These are phyloP conservation scores for Saccharomycopsis schoenii DNA, from an alignment of 805 yeast genomes.

Conservation along the genomic window DNA sequence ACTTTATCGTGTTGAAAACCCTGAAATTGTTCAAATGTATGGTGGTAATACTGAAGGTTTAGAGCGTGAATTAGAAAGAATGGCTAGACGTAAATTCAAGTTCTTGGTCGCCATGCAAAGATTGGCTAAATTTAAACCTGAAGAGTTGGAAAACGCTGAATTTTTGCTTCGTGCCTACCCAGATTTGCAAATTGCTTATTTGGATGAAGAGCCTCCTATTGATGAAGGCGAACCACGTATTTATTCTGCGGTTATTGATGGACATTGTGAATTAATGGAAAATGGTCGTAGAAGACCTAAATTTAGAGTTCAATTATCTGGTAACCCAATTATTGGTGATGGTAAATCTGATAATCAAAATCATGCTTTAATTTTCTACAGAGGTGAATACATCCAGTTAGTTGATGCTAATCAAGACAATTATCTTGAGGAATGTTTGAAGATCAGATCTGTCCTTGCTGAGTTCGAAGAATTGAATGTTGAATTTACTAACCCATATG, in stretches of 20 bases:
- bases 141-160: conserved; percentile 60
- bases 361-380: conserved; percentile 71
- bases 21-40: conserved; percentile 38
- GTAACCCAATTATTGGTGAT: conserved; percentile 92
- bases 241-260: conserved; percentile 65
- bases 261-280: conserved; percentile 44
- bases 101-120: conserved; percentile 86
- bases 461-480: conserved; percentile 79
- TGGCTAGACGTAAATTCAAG: conserved; percentile 74
- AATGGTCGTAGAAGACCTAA: conserved; percentile 53
- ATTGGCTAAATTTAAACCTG: conserved; percentile 48
- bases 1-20: conserved; percentile 57
- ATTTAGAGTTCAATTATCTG: conserved; percentile 67
- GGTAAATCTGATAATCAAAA: conserved; percentile 96
- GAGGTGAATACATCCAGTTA: conserved; percentile 93
- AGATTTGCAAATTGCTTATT: conserved; percentile 43
- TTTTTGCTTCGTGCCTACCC: conserved; percentile 67
- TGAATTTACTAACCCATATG: conserved; percentile 42
- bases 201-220: conserved; percentile 34
- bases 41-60: conserved; percentile 43
- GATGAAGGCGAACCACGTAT: conserved; percentile 24
- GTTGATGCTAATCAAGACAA: conserved; percentile 96
- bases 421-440: conserved; percentile 87
- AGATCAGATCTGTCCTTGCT: conserved; percentile 76
- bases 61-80: conserved; percentile 54